These are phyloP conservation scores for Quercus suber DNA, from an alignment of 306 rosid species.

Conservation along the genomic window DNA sequence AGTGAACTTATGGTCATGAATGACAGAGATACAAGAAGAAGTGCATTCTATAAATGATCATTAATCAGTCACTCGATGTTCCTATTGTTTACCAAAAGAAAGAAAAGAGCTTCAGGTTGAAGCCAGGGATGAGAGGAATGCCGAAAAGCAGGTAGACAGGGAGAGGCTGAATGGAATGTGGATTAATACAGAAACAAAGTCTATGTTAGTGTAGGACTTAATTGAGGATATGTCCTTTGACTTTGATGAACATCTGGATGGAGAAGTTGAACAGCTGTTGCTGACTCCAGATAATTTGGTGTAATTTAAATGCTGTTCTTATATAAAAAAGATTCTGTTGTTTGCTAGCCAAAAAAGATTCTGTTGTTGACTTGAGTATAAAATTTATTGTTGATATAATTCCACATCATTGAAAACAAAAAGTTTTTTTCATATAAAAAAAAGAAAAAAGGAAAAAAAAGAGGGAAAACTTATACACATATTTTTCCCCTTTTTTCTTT, in stretches of 20 bases:
- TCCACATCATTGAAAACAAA: no score
- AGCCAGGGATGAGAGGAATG: not conserved
- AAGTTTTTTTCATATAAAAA: no score
- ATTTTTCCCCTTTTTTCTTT: not conserved
- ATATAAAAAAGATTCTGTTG: no score
- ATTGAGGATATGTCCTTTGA: not conserved
- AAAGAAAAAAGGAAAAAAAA: no score
- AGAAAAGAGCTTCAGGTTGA: not conserved
- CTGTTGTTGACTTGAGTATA: not conserved
- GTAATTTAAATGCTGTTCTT: not conserved
- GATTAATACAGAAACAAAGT: not conserved
- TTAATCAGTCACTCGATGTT: no score
- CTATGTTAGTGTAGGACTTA: not conserved
- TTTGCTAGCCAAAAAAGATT: not conserved
- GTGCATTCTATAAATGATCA: not conserved
- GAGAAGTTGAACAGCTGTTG: not conserved
- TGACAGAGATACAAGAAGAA: not conserved
- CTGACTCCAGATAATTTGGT: not conserved
- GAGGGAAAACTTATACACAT: no score
- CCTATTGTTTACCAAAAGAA: not conserved
- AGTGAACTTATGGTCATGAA: not conserved
- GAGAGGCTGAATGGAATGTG: no score
- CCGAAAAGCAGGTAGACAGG: not conserved
- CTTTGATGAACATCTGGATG: not conserved
- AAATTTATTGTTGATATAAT: not conserved